Base-by-base conservation (phyloP, 2,329 filamentous ascomycete genomes). In the Fusarium fracticaudum region DNA sequence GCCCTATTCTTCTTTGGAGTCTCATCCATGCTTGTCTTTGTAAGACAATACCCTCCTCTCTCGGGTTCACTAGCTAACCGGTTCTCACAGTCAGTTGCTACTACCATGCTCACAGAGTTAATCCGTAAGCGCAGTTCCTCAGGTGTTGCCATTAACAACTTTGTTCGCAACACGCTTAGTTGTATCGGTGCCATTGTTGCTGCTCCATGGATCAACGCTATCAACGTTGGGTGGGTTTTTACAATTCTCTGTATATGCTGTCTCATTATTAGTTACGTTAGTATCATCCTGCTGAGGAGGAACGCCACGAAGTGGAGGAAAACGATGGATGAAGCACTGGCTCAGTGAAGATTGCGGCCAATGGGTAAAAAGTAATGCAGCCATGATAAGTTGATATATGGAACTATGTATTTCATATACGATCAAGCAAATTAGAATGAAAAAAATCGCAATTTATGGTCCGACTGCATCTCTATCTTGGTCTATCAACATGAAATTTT, bases 41-140 rank as follows among this genome's bases (percentile, higher is more conserved):
- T 84, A 78, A 80, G 83, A 74, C 13, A 15, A 35, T 9, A 10
- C n/a, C 24, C 20, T 17, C 44, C 20, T 41, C 24, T 41, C n/a
- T 44, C 20, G 29, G 11, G 7, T 29, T 7, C 11, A 9, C 26
- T 50, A 43, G 45, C 75, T 79, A 67, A 76, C 55, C 35, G 24
- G 4, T 17, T 17, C 22, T 12, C 26, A n/a, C 38, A 85, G 84
- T 82, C 90, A 55, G 88, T 90, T 75, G 87, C 90, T 1, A 95
- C 93, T 0, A 96, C 94, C 1, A 95, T 96, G 92, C 85, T 96
- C 74, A 96, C 94, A 0, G 94, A 96, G 79, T 95, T 96, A 79
- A 92, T 96, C 86, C 93, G 93, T 20, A 87, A 89, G 47, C 87
- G 88, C 71, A 92, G 91, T 57, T 93, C 91, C 8, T 89, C 89